Evolutionary conservation across 192 early-diverging fungal species (phyloP).

Genomic region (Backusella liffmaniae): DNA sequence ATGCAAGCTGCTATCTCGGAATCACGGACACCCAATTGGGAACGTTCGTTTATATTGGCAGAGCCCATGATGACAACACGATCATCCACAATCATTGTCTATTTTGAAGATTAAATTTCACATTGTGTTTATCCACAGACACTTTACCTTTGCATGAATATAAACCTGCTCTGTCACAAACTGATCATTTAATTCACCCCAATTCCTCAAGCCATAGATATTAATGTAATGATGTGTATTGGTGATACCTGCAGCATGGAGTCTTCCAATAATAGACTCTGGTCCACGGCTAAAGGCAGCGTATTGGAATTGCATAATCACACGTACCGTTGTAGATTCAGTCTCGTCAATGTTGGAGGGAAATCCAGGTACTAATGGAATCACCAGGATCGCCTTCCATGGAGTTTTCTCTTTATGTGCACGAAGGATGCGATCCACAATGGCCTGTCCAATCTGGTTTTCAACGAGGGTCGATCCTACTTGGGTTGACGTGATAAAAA

Average conservation of each 20-base stretch:
- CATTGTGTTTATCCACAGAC: background rate
- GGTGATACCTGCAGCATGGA: constrained; percentile 54
- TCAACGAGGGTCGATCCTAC: constrained; percentile 61
- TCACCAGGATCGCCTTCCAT: constrained; percentile 68
- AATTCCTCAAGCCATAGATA: constrained; percentile 77
- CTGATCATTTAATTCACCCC: constrained; percentile 55
- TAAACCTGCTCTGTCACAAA: constrained; percentile 84
- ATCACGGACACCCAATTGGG: constrained; percentile 76
- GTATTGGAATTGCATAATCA: constrained; percentile 82
- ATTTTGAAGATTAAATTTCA: background rate
- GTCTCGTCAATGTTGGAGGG: constrained; percentile 66
- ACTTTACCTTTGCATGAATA: constrained; percentile 77
- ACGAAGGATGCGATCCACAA: constrained; percentile 69
- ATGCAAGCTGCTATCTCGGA: constrained; percentile 80
- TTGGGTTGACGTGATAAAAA: constrained; percentile 69
- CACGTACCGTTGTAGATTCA: constrained; percentile 68
- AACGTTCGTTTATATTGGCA: constrained; percentile 90
- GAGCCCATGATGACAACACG: constrained; percentile 77
- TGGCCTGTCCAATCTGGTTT: constrained; percentile 75
- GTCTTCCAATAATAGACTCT: constrained; percentile 62
- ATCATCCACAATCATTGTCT: constrained; percentile 84
- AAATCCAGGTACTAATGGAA: constrained; percentile 82
- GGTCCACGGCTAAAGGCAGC: constrained; percentile 72
- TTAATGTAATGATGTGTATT: constrained; percentile 62
- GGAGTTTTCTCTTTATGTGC: constrained; percentile 54